A percentile compares a stretch with the other conserved stretches of the same genome.
phyloP scores from a whole-genome alignment of 2,329 filamentous ascomycete species.

The Aspergillus sp. region DNA sequence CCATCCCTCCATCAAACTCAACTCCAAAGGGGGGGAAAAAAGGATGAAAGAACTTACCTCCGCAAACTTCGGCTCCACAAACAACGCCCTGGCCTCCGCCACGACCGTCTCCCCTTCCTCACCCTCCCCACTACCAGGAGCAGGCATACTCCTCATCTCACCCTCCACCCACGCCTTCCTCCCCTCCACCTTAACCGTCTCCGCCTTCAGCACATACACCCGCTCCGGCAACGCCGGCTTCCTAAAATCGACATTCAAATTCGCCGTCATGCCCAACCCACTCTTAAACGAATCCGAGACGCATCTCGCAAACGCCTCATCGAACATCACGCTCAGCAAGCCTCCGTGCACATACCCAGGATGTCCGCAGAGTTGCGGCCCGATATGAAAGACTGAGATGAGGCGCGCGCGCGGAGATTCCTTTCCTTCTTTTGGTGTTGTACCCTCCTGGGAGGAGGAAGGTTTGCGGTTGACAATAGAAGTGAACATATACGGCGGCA shows the following conservation, averaged over 20 bases:
- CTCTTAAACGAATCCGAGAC: constrained; percentile 35
- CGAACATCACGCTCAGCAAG: constrained; percentile 36
- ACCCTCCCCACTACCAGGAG: neutral
- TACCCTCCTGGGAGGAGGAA: too few species aligned
- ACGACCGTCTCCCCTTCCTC: constrained; percentile 33
- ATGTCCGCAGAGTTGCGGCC: constrained; percentile 36
- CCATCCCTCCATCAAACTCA: neutral
- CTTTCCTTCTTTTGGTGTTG: neutral
- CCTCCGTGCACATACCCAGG: constrained; percentile 41
- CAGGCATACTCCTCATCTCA: constrained; percentile 24
- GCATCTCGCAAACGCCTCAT: constrained; percentile 41
- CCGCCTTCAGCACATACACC: constrained; percentile 35
- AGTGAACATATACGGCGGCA: constrained; percentile 65
- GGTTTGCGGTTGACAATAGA: constrained; percentile 7
- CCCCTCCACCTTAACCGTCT: constrained; percentile 37
- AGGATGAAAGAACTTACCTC: constrained; percentile 27
- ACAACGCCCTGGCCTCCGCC: constrained; percentile 40
- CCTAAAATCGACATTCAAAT: constrained; percentile 39
- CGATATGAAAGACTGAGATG: constrained; percentile 36
- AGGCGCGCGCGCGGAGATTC: neutral
- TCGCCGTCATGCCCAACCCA: constrained; percentile 40
- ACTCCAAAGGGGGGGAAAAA: neutral
- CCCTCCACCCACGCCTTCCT: constrained; percentile 43
- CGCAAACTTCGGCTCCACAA: constrained; percentile 42
- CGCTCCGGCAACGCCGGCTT: constrained; percentile 35